Conservation (phyloP, 768 basidiomycete species). For the Mycena crocata region DNA sequence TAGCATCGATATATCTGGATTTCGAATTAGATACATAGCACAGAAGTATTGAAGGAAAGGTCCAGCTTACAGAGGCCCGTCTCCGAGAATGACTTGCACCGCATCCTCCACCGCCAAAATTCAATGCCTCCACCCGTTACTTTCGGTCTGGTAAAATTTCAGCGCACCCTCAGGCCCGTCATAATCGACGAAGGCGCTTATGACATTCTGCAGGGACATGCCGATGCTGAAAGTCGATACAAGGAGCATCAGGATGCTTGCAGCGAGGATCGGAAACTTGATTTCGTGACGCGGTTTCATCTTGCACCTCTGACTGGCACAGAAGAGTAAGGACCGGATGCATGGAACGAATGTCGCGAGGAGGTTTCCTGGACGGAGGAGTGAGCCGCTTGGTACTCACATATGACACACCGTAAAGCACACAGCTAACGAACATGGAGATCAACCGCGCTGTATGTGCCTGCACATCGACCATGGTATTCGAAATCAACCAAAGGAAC, state of each 20-base stretch:
- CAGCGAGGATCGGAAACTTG: slow-evolving; percentile 15
- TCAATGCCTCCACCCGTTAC: slow-evolving; percentile 19
- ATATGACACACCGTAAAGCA: slow-evolving; percentile 14
- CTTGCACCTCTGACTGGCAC: slow-evolving; percentile 11
- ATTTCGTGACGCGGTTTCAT: slow-evolving; percentile 16
- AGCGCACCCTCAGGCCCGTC: slow-evolving; percentile 10
- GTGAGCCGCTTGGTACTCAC: neutral
- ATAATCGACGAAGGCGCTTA: slow-evolving; percentile 17
- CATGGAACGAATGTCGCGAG: slow-evolving; percentile 23
- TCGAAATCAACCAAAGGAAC: no score
- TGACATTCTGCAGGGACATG: slow-evolving; percentile 17
- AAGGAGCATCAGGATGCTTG: slow-evolving; percentile 14
- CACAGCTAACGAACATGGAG: slow-evolving; percentile 19
- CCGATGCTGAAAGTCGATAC: slow-evolving; percentile 17
- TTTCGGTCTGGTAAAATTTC: neutral
- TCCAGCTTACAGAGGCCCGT: slow-evolving; percentile 9
- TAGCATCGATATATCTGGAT: slow-evolving; percentile 26
- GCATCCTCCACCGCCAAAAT: slow-evolving; percentile 15
- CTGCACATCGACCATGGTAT: slow-evolving; percentile 18
- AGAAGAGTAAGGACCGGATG: slow-evolving; percentile 23
- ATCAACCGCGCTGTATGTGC: slow-evolving; percentile 22
- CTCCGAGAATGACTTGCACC: slow-evolving; percentile 18
- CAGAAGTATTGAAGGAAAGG: neutral
- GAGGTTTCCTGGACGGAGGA: slow-evolving; percentile 10
- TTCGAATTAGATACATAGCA: neutral